These are phyloP conservation scores for Silene latifolia DNA, from an alignment of 148 eudicot species.

Conservation along the genomic window DNA sequence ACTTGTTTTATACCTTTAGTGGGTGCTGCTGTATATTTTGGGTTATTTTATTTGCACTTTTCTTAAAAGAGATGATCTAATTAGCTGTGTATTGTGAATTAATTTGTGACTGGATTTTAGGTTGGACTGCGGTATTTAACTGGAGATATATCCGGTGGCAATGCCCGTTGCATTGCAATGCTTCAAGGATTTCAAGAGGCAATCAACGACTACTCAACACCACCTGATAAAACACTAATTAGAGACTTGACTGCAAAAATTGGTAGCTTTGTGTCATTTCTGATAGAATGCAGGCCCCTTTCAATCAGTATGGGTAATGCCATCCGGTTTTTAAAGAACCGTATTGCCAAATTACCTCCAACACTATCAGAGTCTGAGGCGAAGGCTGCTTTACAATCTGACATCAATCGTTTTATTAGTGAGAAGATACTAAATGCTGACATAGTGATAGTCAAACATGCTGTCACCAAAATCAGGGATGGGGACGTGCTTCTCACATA, in stretches of 20 bases:
- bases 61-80: background rate
- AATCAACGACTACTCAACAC: conserved; percentile 78
- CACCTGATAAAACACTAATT: conserved; percentile 64
- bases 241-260: conserved; percentile 89
- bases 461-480: conserved; percentile 94
- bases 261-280: conserved; percentile 76
- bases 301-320: conserved; percentile 99
- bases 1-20: too few relatives aligned
- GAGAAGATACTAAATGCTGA: conserved; percentile 93
- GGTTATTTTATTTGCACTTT: background rate
- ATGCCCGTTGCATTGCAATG: conserved; percentile 98
- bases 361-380: conserved; percentile 87
- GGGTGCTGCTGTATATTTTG: background rate
- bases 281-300: conserved; percentile 96
- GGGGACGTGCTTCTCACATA: conserved; percentile 96
- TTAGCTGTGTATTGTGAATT: background rate
- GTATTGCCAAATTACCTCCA: conserved; percentile 65
- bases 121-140: conserved; percentile 84
- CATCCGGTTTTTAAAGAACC: conserved; percentile 75
- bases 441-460: conserved; percentile 81
- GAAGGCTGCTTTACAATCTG: conserved; percentile 62
- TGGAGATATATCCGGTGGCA: conserved; percentile 91
- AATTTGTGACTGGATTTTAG: conserved; percentile 38
- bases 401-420: conserved; percentile 67
- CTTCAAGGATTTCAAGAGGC: conserved; percentile 94